Conservation (phyloP, 1,139 yeast species). For the Suhomyces guaymorum region DNA sequence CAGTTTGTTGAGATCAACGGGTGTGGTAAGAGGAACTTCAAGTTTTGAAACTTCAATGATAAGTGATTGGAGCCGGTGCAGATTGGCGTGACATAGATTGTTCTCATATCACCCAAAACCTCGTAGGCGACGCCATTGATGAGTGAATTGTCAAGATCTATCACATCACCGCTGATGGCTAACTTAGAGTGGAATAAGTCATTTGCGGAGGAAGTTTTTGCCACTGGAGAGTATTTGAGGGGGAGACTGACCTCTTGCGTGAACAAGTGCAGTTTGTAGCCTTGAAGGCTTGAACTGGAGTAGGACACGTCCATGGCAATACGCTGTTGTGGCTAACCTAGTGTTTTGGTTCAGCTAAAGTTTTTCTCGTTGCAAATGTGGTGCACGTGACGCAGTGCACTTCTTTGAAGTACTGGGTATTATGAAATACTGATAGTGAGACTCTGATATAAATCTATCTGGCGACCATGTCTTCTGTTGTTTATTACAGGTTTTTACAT, state of each 20-base stretch:
- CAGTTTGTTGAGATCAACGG: conserved; percentile 29
- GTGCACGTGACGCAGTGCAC: too few relatives aligned
- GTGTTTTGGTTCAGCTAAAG: conserved; percentile 6
- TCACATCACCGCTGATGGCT: conserved; percentile 27
- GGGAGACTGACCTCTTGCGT: conserved; percentile 30
- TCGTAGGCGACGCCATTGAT: conserved; percentile 30
- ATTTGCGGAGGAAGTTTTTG: conserved; percentile 16
- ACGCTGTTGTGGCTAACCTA: not conserved
- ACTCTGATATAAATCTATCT: not conserved
- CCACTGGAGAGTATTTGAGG: conserved; percentile 27
- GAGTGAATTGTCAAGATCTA: conserved; percentile 23
- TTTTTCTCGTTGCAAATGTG: too few relatives aligned
- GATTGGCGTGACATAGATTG: conserved; percentile 36
- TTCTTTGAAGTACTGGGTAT: too few relatives aligned
- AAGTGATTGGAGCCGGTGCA: conserved; percentile 24
- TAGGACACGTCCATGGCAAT: conserved; percentile 21
- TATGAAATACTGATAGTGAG: not conserved
- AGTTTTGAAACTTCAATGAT: conserved; percentile 28
- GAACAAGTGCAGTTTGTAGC: conserved; percentile 27
- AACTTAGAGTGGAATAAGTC: conserved; percentile 27
- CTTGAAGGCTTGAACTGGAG: conserved; percentile 25
- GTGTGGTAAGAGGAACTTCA: conserved; percentile 37
- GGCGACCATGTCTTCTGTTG: conserved; percentile 80
- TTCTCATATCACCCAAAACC: conserved; percentile 31
- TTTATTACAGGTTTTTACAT: conserved; percentile 83